Conservation (phyloP, 495 filamentous ascomycete species). For the Penicillium flavigenum region DNA sequence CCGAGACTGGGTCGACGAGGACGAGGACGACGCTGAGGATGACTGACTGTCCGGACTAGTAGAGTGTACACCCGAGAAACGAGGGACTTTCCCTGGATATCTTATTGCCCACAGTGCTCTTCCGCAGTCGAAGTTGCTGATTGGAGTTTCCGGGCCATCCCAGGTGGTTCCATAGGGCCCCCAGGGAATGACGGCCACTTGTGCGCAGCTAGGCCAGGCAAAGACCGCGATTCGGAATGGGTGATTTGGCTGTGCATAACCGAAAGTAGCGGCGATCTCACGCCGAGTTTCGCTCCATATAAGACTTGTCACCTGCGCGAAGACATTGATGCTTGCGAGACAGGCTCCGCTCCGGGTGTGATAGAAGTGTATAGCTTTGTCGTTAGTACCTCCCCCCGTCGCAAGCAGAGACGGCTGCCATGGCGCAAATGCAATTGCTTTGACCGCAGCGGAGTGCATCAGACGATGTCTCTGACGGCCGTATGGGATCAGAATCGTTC, state of each 20-base stretch:
- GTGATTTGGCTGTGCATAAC: conserved; percentile 93
- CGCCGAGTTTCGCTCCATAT: conserved; percentile 84
- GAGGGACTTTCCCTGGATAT: conserved; percentile 43
- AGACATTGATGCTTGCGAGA: conserved; percentile 86
- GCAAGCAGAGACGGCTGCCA: conserved; percentile 88
- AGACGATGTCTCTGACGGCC: conserved; percentile 71
- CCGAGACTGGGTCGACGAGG: neutral
- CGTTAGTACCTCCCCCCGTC: conserved; percentile 90
- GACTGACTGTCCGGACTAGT: conserved; percentile 18
- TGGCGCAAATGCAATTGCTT: conserved; percentile 95
- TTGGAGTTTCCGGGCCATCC: conserved; percentile 49
- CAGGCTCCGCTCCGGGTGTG: conserved; percentile 82
- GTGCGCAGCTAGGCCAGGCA: conserved; percentile 89
- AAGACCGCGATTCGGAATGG: conserved; percentile 90
- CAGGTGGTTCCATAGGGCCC: conserved; percentile 75
- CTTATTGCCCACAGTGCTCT: conserved; percentile 50
- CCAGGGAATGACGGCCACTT: conserved; percentile 89
- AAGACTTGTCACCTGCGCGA: conserved; percentile 88
- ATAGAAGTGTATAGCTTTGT: conserved; percentile 94
- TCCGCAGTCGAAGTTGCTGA: conserved; percentile 31
- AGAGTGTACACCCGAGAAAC: conserved; percentile 11
- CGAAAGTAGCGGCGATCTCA: conserved; percentile 92
- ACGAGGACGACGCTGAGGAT: neutral
- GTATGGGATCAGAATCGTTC: conserved; percentile 32
- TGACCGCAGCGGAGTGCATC: conserved; percentile 83